Conservation (phyloP, 2,329 filamentous ascomycete genomes). For the Cordyceps javanica region DNA sequence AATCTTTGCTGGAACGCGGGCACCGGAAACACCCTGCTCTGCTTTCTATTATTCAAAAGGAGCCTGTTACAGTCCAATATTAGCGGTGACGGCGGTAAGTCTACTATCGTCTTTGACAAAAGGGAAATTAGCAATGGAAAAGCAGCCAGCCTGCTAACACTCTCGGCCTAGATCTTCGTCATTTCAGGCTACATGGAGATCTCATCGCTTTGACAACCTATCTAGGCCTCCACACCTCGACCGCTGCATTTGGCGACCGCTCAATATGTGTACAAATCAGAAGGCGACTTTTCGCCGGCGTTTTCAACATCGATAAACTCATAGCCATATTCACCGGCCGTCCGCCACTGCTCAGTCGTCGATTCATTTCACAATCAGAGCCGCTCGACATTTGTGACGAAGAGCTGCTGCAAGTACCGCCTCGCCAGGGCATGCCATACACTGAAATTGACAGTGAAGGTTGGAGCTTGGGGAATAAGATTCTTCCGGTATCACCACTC, state of each 20-base stretch:
- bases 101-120: background rate
- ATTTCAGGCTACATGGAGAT: constrained; percentile 14
- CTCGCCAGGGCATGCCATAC: constrained; percentile 16
- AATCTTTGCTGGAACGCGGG: constrained; percentile 24
- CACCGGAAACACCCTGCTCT: constrained; percentile 26
- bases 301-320: constrained; percentile 31
- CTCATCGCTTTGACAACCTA: constrained; percentile 13
- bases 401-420: constrained; percentile 26
- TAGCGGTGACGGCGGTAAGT: constrained; percentile 30
- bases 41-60: constrained; percentile 26
- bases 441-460: constrained; percentile 27
- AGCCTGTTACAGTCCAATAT: constrained; percentile 27
- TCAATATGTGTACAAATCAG: constrained; percentile 14
- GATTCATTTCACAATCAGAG: constrained; percentile 31
- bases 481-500: constrained; percentile 26
- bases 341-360: constrained; percentile 31
- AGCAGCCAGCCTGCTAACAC: background rate
- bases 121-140: background rate
- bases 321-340: constrained; percentile 36
- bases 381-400: constrained; percentile 34
- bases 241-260: background rate
- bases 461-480: constrained; percentile 29
- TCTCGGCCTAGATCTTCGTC: background rate
- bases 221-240: constrained; percentile 13
- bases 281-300: constrained; percentile 24